These are phyloP conservation scores for Penicillium sp. DNA, from an alignment of 2,329 filamentous ascomycete genomes.

Conservation along the genomic window DNA sequence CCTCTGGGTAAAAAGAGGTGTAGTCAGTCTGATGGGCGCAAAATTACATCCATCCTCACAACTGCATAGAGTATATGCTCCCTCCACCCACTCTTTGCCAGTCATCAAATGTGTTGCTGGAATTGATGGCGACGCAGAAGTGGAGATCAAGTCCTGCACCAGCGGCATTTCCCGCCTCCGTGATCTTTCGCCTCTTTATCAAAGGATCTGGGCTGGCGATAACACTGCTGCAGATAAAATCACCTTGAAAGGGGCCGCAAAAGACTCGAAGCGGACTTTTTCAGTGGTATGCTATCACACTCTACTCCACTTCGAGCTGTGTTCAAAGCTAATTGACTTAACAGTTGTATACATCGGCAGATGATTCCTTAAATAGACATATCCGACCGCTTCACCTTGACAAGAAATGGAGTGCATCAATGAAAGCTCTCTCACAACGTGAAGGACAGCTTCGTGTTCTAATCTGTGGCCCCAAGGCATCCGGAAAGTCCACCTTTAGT, in stretches of 20 bases:
- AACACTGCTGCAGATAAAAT: slow-evolving; percentile 34
- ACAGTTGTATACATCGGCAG: slow-evolving; percentile 44
- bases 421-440: slow-evolving; percentile 44
- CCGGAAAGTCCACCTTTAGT: slow-evolving; percentile 61
- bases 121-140: slow-evolving; percentile 44
- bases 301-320: not conserved
- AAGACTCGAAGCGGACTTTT: slow-evolving; percentile 36
- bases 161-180: slow-evolving; percentile 46
- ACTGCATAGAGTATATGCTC: slow-evolving; percentile 52
- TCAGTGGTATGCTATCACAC: slow-evolving; percentile 36
- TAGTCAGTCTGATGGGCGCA: slow-evolving; percentile 59
- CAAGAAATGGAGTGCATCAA: slow-evolving; percentile 45
- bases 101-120: slow-evolving; percentile 49
- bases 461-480: slow-evolving; percentile 54
- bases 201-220: slow-evolving; percentile 51
- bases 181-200: slow-evolving; percentile 52
- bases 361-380: slow-evolving; percentile 43
- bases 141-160: slow-evolving; percentile 49
- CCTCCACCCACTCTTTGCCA: slow-evolving; percentile 57
- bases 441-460: slow-evolving; percentile 44
- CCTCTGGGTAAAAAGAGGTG: slow-evolving; percentile 56
- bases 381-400: slow-evolving; percentile 44
- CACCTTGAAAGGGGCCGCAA: slow-evolving; percentile 27
- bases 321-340: slow-evolving; percentile 14
- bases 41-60: slow-evolving; percentile 49